These are phyloP conservation scores for Rhizoclosmatium globosum DNA, from an alignment of 192 early-diverging fungal species.

Conservation along the genomic window DNA sequence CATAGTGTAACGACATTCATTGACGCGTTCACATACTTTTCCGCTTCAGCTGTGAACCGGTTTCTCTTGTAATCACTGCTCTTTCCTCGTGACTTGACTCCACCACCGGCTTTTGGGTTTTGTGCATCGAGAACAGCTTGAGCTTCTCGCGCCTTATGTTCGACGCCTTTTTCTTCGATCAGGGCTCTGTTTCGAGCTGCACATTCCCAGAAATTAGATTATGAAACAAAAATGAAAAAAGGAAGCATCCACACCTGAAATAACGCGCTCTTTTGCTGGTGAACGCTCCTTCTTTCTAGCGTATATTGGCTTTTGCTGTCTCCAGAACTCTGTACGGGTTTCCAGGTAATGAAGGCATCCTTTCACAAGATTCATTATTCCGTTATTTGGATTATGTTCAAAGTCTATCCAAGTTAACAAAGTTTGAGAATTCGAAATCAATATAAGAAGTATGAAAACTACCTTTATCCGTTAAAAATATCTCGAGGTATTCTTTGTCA, in stretches of 20 bases:
- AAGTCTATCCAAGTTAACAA: constrained; percentile 47
- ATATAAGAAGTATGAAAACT: neutral
- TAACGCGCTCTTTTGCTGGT: constrained; percentile 28
- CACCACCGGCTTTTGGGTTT: constrained; percentile 25
- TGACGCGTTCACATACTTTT: constrained; percentile 39
- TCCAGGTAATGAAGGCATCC: constrained; percentile 57
- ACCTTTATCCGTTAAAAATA: constrained; percentile 54
- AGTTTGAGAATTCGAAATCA: neutral
- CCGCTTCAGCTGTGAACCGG: constrained; percentile 24
- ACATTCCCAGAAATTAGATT: neutral
- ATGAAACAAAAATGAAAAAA: neutral
- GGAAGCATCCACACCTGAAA: constrained; percentile 19
- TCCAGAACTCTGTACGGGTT: constrained; percentile 61
- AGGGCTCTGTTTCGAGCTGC: constrained; percentile 31
- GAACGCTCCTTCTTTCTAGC: constrained; percentile 52
- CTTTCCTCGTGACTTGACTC: neutral
- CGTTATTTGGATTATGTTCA: constrained; percentile 54
- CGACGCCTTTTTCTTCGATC: constrained; percentile 23
- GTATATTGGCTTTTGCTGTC: constrained; percentile 64
- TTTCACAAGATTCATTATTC: constrained; percentile 43
- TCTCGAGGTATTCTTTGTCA: constrained; percentile 55
- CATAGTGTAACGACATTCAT: constrained; percentile 42
- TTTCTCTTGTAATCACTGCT: neutral
- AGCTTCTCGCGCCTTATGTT: constrained; percentile 10
- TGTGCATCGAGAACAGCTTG: neutral